Evolutionary conservation across 805 yeast genomes (phyloP), one percentile per base, ranked within the genome.

Genomic region (Kuraishia molischiana): DNA sequence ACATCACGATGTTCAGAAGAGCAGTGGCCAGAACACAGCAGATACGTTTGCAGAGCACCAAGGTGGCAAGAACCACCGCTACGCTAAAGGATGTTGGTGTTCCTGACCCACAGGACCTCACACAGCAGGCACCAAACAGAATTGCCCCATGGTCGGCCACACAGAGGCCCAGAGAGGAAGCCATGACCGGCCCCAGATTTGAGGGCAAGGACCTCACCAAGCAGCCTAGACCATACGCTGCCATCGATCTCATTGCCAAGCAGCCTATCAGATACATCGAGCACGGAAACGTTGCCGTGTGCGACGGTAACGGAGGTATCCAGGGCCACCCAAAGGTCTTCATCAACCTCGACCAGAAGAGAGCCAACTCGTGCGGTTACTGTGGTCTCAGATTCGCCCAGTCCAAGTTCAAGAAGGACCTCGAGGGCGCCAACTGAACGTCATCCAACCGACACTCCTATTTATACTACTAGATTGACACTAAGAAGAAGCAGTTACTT

Each of bases 261-360:
- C 77, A 77, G 52, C 95, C 95, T 2, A 62, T 85, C 31, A 64
- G 74, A 47, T 81, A 71, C 52, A 63, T 85, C 42, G 51, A 60
- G 29, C 71, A 67, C 44, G 70, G 64, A 24, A 69, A 76, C 49
- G 58, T 77, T 37, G 95, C 95, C 1, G 90, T 80, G 14, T 85
- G 95, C 56, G 85, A 82, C 50, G 95, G 95, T 29, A 77, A 68
- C 48, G 83, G 82, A 9, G 66, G 63, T 17, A 76, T 74, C 50
- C 83, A 77, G 49, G 95, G 95, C 15, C 95, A 85, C 56, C 95
- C 95, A 32, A 81, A 79, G 56, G 75, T 85, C 18, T 85, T 62
- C 56, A 84, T 85, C 59, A 84, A 84, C 58, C 69, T 85, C 53
- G 95, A 85, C 56, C 77, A 75, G 54, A 81, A 85, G 30, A 74